phyloP scores from a whole-genome alignment of 257 asterid genomes.

The Cruciata laevipes region DNA sequence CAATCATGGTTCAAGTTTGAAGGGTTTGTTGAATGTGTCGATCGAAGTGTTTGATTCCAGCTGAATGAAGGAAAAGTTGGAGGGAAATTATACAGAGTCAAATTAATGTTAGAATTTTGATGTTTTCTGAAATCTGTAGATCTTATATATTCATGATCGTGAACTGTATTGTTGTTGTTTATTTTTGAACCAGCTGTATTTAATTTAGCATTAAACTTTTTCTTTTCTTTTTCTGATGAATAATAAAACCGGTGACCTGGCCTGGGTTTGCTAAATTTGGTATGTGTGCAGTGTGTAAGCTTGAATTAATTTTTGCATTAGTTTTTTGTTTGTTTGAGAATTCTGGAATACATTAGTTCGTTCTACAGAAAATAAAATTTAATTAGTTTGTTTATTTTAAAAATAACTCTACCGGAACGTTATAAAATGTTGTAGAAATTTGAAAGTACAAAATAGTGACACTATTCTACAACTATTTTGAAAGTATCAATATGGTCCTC shows the following conservation, averaged over 20 bases:
- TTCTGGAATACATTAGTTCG: neutral
- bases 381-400: too few species aligned
- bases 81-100: neutral
- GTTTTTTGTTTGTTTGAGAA: too few species aligned
- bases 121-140: neutral
- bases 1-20: constrained; percentile 12
- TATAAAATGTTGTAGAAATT: too few species aligned
- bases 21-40: neutral
- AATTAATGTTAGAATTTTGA: neutral
- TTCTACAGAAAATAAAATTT: neutral
- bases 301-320: too few species aligned
- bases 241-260: neutral
- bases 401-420: too few species aligned
- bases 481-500: too few species aligned
- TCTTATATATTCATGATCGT: neutral
- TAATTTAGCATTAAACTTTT: neutral
- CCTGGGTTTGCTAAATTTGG: neutral
- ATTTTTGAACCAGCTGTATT: neutral
- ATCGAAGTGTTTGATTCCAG: neutral
- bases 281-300: neutral
- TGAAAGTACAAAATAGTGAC: too few species aligned
- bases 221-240: too few species aligned
- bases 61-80: neutral
- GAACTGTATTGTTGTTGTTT: neutral
- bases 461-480: too few species aligned